A percentile compares a stretch with the other conserved stretches of the same genome.
These are phyloP conservation scores for Casuarina equisetifolia DNA, from an alignment of 306 rosid genomes.

Conservation along the genomic window DNA sequence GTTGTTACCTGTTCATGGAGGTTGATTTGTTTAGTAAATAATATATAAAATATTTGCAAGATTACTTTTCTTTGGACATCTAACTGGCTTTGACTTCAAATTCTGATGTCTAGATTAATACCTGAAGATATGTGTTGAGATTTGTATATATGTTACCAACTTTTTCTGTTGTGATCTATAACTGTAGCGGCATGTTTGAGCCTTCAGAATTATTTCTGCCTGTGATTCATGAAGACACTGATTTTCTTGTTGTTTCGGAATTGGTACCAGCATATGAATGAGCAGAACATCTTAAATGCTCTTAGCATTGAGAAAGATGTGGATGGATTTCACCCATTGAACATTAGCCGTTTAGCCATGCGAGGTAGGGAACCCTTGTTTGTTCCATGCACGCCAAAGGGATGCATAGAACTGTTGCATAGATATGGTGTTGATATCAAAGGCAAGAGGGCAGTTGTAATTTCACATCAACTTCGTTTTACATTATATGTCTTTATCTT, in stretches of 20 bases:
- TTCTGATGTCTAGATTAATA: neutral
- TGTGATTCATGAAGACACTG: neutral
- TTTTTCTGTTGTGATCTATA: neutral
- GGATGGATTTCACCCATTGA: constrained; percentile 87
- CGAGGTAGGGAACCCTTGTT: constrained; percentile 80
- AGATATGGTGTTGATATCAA: constrained; percentile 61
- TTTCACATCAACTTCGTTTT: too few species aligned
- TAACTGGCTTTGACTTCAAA: neutral
- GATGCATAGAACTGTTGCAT: constrained; percentile 84
- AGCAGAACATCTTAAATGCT: constrained; percentile 65
- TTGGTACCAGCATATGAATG: constrained; percentile 76
- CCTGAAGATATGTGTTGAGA: neutral
- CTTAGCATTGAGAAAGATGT: constrained; percentile 83
- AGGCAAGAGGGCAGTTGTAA: constrained; percentile 91
- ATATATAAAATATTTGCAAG: neutral
- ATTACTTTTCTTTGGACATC: neutral
- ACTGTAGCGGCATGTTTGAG: neutral
- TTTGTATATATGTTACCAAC: neutral
- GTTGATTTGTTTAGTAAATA: neutral
- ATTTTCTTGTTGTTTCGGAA: constrained; percentile 18
- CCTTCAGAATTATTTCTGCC: neutral
- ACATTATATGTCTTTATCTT: too few species aligned
- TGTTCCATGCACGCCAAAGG: constrained; percentile 93
- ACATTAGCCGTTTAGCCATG: constrained; percentile 92
- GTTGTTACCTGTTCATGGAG: neutral